These are phyloP conservation scores for Thelonectria rubi DNA, from an alignment of 2,329 filamentous ascomycete genomes.

Conservation along the genomic window DNA sequence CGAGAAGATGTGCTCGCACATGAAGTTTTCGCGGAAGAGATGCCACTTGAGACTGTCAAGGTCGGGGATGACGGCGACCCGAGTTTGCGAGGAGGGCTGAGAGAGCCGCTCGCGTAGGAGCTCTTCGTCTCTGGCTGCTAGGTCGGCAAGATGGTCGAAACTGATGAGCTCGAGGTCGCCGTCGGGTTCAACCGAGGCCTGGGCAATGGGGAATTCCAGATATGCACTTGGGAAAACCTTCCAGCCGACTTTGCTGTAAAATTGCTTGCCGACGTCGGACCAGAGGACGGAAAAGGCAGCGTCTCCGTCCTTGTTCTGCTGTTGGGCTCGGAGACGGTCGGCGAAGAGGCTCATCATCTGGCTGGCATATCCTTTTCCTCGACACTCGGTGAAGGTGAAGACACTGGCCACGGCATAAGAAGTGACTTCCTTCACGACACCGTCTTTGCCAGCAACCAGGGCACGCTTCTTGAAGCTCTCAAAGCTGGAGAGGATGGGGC, in stretches of 20 bases:
- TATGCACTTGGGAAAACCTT: slow-evolving; percentile 77
- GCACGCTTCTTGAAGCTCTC: slow-evolving; percentile 71
- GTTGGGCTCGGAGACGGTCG: slow-evolving; percentile 44
- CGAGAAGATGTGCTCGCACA: slow-evolving; percentile 70
- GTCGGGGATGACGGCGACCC: slow-evolving; percentile 47
- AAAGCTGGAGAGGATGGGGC: slow-evolving; percentile 69
- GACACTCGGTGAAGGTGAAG: slow-evolving; percentile 73
- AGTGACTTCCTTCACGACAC: slow-evolving; percentile 59
- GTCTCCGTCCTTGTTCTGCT: slow-evolving; percentile 44
- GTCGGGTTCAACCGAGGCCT: slow-evolving; percentile 41
- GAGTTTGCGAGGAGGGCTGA: slow-evolving; percentile 43
- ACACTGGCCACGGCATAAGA: slow-evolving; percentile 83
- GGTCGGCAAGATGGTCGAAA: slow-evolving; percentile 65
- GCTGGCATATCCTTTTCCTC: slow-evolving; percentile 79
- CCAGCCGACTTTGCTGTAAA: slow-evolving; percentile 84
- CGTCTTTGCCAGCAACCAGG: slow-evolving; percentile 53
- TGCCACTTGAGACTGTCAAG: slow-evolving; percentile 61
- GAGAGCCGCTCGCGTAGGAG: slow-evolving; percentile 65
- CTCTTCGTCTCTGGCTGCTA: slow-evolving; percentile 72
- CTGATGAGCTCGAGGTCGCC: slow-evolving; percentile 57
- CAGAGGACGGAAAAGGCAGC: slow-evolving; percentile 79
- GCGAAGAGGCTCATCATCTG: slow-evolving; percentile 77
- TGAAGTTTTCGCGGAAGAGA: slow-evolving; percentile 81
- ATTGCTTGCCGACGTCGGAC: slow-evolving; percentile 85
- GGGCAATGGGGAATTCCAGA: slow-evolving; percentile 62